A percentile compares a stretch with the other conserved stretches of the same genome.
These are phyloP conservation scores for Cryptococcus maquisensis DNA, from an alignment of 1,284 basidiomycete genomes.

Conservation along the genomic window DNA sequence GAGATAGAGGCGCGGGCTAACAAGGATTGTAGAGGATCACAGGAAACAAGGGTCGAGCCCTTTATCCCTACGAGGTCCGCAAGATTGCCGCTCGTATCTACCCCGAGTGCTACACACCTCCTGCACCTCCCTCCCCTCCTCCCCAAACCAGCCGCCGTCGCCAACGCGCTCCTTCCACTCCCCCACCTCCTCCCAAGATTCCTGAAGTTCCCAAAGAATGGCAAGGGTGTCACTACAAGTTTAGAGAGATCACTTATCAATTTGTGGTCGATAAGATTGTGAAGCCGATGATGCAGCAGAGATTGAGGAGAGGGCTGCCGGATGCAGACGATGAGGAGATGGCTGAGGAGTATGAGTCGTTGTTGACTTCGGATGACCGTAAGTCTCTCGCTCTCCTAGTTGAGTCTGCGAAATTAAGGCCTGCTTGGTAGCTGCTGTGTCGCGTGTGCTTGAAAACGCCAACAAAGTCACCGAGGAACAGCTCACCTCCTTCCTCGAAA, in stretches of 20 bases:
- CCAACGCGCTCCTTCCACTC: constrained; percentile 7
- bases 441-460: constrained; percentile 77
- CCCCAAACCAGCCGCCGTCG: constrained; percentile 9
- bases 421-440: constrained; percentile 48
- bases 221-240: constrained; percentile 64
- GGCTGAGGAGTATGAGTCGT: constrained; percentile 54
- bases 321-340: constrained; percentile 61
- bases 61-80: constrained; percentile 85
- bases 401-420: neutral
- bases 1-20: neutral
- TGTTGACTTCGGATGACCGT: constrained; percentile 36
- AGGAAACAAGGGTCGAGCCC: constrained; percentile 57
- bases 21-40: constrained; percentile 57
- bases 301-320: constrained; percentile 77
- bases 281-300: constrained; percentile 62
- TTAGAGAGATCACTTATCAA: constrained; percentile 67
- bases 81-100: constrained; percentile 62
- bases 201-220: constrained; percentile 37
- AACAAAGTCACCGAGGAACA: constrained; percentile 83
- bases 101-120: constrained; percentile 20
- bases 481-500: constrained; percentile 70
- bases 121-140: neutral
- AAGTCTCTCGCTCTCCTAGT: constrained; percentile 3
- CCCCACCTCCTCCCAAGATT: constrained; percentile 3
- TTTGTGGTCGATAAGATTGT: constrained; percentile 72